These are phyloP conservation scores for Xylariaceae sp. DNA, from an alignment of 2,329 filamentous ascomycete species.

Conservation along the genomic window DNA sequence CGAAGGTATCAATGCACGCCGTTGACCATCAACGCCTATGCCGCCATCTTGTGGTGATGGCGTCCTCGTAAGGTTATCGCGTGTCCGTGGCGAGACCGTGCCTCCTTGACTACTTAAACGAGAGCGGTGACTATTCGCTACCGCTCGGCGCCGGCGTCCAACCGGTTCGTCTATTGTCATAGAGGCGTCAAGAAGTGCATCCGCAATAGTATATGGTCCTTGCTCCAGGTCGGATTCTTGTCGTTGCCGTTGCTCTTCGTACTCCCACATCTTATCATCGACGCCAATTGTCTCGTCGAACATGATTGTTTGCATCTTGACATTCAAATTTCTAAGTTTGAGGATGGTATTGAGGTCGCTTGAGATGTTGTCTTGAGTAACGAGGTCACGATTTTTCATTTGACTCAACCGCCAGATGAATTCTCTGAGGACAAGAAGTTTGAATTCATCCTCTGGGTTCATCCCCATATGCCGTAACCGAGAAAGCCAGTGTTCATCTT, in stretches of 20 bases:
- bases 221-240: conserved; percentile 35
- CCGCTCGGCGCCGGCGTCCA: conserved; percentile 51
- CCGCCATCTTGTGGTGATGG: conserved; percentile 26
- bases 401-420: conserved; percentile 86
- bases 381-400: conserved; percentile 59
- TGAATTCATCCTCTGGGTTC: conserved; percentile 79
- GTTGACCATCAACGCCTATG: conserved; percentile 37
- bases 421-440: conserved; percentile 79
- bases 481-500: conserved; percentile 91
- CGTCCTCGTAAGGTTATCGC: conserved; percentile 30
- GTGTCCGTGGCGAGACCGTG: conserved; percentile 37
- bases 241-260: conserved; percentile 21
- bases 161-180: conserved; percentile 75
- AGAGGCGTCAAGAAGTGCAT: conserved; percentile 88
- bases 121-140: conserved; percentile 49
- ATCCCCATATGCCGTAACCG: conserved; percentile 83
- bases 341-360: conserved; percentile 67
- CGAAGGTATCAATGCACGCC: conserved; percentile 35
- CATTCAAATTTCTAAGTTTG: conserved; percentile 68
- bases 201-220: conserved; percentile 74
- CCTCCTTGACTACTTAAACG: conserved; percentile 39
- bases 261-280: conserved; percentile 36
- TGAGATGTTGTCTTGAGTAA: conserved; percentile 39
- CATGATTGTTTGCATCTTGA: conserved; percentile 85
- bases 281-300: conserved; percentile 74